These are phyloP conservation scores for Marvania coccoides DNA, from an alignment of 139 green algal species.

Conservation along the genomic window DNA sequence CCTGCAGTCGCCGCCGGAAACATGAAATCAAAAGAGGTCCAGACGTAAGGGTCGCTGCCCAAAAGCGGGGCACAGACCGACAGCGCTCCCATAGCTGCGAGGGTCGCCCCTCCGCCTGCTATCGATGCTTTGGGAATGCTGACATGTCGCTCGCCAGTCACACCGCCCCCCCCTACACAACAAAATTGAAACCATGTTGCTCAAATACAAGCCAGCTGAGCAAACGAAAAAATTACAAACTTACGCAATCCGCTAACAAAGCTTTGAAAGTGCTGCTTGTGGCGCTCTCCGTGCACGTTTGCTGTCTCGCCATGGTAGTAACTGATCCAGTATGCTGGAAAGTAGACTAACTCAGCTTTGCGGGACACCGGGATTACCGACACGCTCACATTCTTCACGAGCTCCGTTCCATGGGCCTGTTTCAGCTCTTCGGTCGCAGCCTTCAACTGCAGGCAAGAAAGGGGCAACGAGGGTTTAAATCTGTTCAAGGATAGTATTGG, in stretches of 20 bases:
- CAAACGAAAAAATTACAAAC: not conserved
- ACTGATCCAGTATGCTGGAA: slow-evolving; percentile 27
- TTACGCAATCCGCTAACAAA: slow-evolving; percentile 4
- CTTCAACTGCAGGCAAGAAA: slow-evolving; percentile 3
- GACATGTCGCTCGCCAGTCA: slow-evolving; percentile 14
- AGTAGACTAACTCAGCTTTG: slow-evolving; percentile 25
- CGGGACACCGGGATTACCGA: slow-evolving; percentile 9
- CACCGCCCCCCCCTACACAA: slow-evolving; percentile 3
- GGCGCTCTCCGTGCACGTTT: slow-evolving; percentile 33
- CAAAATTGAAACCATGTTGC: not conserved
- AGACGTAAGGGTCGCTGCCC: slow-evolving; percentile 9
- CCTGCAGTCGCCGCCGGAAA: not conserved
- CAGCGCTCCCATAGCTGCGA: not conserved
- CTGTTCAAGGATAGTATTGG: too few relatives aligned
- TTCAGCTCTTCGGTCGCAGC: slow-evolving; percentile 16
- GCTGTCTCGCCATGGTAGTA: slow-evolving; percentile 35
- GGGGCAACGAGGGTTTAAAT: not conserved
- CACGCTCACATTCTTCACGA: slow-evolving; percentile 25
- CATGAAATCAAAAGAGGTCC: not conserved
- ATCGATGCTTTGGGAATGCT: not conserved
- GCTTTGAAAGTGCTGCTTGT: slow-evolving; percentile 19
- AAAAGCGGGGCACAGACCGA: slow-evolving; percentile 3
- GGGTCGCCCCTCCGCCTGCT: not conserved
- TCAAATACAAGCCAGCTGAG: not conserved
- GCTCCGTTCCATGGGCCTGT: not conserved